Percentiles rank a stretch among this genome's conserved stretches.
Conservation (phyloP, 23 red algal species). For the Gracilariopsis chorda region DNA sequence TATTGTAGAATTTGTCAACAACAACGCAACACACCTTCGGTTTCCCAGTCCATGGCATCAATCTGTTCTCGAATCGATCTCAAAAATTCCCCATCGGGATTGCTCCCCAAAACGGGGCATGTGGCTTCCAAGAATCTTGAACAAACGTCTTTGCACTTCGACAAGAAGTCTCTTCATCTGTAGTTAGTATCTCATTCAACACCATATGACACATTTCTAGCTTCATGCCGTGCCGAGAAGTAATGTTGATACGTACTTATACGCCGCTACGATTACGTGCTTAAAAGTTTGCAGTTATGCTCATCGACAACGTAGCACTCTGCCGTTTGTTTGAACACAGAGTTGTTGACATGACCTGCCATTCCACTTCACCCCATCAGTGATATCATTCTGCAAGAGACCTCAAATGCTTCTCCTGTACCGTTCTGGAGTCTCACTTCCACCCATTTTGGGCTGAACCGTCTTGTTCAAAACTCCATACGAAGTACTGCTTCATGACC, state of each 20-base stretch:
- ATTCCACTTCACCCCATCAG: constrained; percentile 66
- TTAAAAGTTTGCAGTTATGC: constrained; percentile 5
- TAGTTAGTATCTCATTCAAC: too few species aligned
- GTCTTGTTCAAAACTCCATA: constrained; percentile 55
- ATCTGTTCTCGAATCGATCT: constrained; percentile 20
- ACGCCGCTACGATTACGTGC: constrained; percentile 6
- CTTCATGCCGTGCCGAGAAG: too few species aligned
- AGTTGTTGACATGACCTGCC: constrained; percentile 49
- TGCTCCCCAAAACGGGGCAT: constrained; percentile 46
- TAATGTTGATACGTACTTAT: constrained; percentile 28
- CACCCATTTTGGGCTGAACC: constrained; percentile 66
- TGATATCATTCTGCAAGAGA: constrained; percentile 56
- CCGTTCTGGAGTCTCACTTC: constrained; percentile 58
- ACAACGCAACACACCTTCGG: constrained; percentile 76
- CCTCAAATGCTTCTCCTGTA: constrained; percentile 61
- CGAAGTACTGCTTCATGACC: constrained; percentile 58
- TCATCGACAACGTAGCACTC: constrained; percentile 60
- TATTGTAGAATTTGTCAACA: too few species aligned
- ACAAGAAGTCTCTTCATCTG: too few species aligned
- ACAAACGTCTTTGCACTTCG: constrained; percentile 40
- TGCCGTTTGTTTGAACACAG: constrained; percentile 68
- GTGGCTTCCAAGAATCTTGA: constrained; percentile 61
- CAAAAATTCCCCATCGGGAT: constrained; percentile 37
- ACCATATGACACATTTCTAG: too few species aligned
- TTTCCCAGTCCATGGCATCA: constrained; percentile 44